Evolutionary conservation across 2,329 filamentous ascomycete genomes (phyloP).

Genomic region (Apiospora koreana): DNA sequence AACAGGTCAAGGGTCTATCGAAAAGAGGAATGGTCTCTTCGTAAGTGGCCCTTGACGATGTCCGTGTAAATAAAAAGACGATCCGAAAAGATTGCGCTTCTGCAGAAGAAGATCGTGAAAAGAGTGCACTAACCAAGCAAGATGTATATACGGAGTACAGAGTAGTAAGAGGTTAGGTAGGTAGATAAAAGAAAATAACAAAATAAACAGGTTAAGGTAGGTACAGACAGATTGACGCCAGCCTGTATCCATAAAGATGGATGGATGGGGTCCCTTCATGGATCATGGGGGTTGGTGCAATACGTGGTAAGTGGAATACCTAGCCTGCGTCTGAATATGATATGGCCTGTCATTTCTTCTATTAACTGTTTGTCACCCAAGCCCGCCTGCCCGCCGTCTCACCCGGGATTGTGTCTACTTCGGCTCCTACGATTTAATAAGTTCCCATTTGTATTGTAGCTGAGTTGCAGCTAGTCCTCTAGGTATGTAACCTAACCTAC

Average conservation of each 20-base stretch:
- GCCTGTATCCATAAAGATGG: background rate
- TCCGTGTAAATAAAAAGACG: background rate
- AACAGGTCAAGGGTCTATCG: background rate
- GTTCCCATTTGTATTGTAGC: slow-evolving; percentile 4
- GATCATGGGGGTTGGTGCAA: slow-evolving; percentile 5
- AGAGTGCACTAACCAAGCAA: no score
- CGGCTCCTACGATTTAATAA: slow-evolving; percentile 7
- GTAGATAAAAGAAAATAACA: no score
- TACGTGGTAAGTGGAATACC: background rate
- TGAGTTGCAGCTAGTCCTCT: slow-evolving; percentile 4
- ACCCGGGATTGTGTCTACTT: slow-evolving; percentile 8
- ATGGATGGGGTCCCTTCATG: background rate
- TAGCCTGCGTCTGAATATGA: background rate
- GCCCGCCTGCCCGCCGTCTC: slow-evolving; percentile 7
- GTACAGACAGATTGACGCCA: background rate
- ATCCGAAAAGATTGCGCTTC: background rate
- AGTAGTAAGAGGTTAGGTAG: no score
- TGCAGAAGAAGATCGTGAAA: background rate
- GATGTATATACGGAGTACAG: no score
- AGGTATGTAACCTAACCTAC: slow-evolving; percentile 8
- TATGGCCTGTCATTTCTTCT: slow-evolving; percentile 8
- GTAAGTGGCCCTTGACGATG: background rate
- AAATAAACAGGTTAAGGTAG: no score
- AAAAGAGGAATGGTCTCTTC: slow-evolving; percentile 8
- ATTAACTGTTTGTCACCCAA: slow-evolving; percentile 9